These are phyloP conservation scores for Pelargonium cotyledonis DNA, from an alignment of 441 rosid genomes.

Conservation along the genomic window DNA sequence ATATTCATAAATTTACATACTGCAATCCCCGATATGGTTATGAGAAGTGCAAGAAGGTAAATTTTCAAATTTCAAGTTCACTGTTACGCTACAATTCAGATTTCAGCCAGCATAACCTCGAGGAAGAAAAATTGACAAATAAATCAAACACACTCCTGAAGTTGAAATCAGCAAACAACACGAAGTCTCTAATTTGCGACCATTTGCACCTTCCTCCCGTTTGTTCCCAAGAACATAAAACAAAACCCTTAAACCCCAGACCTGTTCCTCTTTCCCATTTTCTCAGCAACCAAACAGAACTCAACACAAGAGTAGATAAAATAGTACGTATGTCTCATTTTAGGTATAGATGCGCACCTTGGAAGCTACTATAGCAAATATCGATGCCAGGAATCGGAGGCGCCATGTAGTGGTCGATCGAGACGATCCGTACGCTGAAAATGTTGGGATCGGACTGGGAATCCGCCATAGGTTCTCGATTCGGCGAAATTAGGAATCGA, in stretches of 20 bases:
- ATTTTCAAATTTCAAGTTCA: too few species aligned
- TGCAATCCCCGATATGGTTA: neutral
- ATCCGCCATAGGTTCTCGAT: slow-evolving; percentile 15
- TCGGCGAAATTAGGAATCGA: neutral
- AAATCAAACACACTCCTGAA: neutral
- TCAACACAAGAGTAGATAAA: neutral
- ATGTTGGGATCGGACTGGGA: slow-evolving; percentile 42
- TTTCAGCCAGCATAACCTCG: too few species aligned
- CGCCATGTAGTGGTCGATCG: slow-evolving; percentile 81
- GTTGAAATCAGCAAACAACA: neutral
- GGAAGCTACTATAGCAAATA: slow-evolving; percentile 75
- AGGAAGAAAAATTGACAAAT: neutral
- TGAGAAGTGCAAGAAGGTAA: too few species aligned
- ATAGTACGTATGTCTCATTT: neutral
- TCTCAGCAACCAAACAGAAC: neutral
- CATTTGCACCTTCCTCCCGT: neutral
- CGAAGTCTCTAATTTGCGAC: too few species aligned
- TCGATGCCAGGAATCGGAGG: slow-evolving; percentile 70
- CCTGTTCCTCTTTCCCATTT: neutral
- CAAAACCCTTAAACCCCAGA: neutral
- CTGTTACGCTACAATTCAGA: too few species aligned
- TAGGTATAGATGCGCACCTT: slow-evolving; percentile 34
- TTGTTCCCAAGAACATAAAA: neutral
- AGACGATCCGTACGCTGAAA: slow-evolving; percentile 75
- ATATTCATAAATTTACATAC: neutral